Conservation (phyloP, 345 rosid species). For the Camelina neglecta region DNA sequence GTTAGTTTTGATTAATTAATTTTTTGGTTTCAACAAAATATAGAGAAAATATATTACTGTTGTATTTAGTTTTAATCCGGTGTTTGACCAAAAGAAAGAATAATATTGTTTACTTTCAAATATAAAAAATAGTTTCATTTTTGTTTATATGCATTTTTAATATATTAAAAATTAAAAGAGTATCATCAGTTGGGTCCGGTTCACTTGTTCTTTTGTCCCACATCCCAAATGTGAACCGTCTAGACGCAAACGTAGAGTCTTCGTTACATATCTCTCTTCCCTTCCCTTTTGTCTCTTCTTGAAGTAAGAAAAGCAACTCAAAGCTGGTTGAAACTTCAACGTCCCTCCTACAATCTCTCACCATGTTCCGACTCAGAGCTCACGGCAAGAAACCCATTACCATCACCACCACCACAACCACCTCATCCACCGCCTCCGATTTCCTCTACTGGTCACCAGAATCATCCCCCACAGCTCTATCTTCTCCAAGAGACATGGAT, state of each 20-base stretch:
- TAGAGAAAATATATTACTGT: no score
- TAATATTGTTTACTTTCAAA: no score
- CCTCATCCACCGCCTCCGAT: constrained; percentile 19
- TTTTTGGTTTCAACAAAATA: no score
- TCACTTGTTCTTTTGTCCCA: background rate
- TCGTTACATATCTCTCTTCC: constrained; percentile 16
- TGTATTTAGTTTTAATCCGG: no score
- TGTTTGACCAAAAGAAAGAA: no score
- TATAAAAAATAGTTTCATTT: no score
- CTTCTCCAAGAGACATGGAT: constrained; percentile 58
- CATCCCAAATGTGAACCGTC: background rate
- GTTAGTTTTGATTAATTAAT: no score
- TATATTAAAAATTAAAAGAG: no score
- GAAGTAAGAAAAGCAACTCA: background rate
- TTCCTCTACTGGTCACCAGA: constrained; percentile 45
- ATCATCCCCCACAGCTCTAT: constrained; percentile 25
- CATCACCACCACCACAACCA: constrained; percentile 25
- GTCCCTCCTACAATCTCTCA: background rate
- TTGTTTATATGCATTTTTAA: no score
- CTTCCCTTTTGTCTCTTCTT: background rate
- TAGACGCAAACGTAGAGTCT: background rate
- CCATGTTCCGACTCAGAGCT: constrained; percentile 37
- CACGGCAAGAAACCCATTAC: constrained; percentile 39
- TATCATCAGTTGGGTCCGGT: background rate
- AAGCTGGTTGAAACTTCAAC: background rate